Percentiles rank a stretch among this genome's conserved stretches.
phyloP scores from a whole-genome alignment of 1,284 basidiomycete species.

The Cutaneotrichosporon sp. region DNA sequence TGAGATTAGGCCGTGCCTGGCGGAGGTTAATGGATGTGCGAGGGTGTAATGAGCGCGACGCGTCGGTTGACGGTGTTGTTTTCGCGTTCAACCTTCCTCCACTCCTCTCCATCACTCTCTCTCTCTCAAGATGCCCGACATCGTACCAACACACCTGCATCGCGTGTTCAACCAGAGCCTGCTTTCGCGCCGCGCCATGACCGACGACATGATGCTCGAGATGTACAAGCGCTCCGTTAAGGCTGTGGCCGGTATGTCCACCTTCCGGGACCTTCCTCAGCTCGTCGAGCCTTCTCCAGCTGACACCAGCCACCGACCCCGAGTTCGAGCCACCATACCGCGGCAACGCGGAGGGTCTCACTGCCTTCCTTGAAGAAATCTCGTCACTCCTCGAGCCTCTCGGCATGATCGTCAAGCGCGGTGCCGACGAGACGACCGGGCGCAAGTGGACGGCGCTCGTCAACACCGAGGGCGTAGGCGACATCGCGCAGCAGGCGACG shows the following conservation, averaged over 20 bases:
- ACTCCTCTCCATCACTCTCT: no score
- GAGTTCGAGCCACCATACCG: slow-evolving; percentile 32
- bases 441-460: slow-evolving; percentile 36
- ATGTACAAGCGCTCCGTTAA: slow-evolving; percentile 45
- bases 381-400: slow-evolving; percentile 35
- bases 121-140: not conserved
- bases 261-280: not conserved
- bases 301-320: slow-evolving; percentile 29
- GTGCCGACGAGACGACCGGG: slow-evolving; percentile 39
- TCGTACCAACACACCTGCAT: slow-evolving; percentile 42
- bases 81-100: not conserved
- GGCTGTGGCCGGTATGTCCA: slow-evolving; percentile 29
- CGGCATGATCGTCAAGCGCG: slow-evolving; percentile 36
- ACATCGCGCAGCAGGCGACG: slow-evolving; percentile 38
- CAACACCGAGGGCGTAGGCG: slow-evolving; percentile 38
- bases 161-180: slow-evolving; percentile 47
- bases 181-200: slow-evolving; percentile 42
- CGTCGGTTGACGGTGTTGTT: slow-evolving; percentile 3
- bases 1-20: not conserved
- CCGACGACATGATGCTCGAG: slow-evolving; percentile 40
- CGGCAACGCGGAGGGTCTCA: slow-evolving; percentile 28
- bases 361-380: slow-evolving; percentile 37
- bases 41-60: not conserved
- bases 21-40: no score
- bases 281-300: not conserved